Base-by-base conservation (phyloP, 495 filamentous ascomycete species). In the Penicillium crystallinum region DNA sequence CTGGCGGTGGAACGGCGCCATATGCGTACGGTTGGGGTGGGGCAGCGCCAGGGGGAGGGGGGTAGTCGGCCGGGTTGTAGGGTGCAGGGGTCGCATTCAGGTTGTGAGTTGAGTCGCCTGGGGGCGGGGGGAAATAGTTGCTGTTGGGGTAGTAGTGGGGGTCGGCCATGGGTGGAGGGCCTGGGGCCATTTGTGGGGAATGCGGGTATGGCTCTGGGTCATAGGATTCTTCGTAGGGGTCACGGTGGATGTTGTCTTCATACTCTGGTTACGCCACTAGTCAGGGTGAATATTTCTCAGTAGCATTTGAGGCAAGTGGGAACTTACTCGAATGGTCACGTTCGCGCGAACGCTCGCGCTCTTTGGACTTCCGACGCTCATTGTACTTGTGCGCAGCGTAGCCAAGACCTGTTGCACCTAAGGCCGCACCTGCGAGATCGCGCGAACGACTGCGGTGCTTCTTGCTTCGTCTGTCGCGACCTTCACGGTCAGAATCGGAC, bases 361-460 rank as follows among this genome's bases (percentile, higher is more conserved):
- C 48, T 22, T n/a, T 39, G 18, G 67, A 64, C 63, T 82, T 79
- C 61, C 72, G 75, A 23, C 79, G 77, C 53, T 89, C 86, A 53
- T 79, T 79, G 41, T 77, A 77, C 56, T 82, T 77, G 66, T 82
- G 86, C 15, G 90, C 82, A n/a, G 87, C 88, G 53, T 91, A 77
- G 5, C 86, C 90, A 12, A 87, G 84, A 1, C 86, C 89, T 17
- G 81, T 84, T 21, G 87, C 84, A 25, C 81, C 87, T 23, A 86
- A 73, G 6, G 81, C 89, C 3, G 80, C 87, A 19, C 80, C 81
- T 39, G 86, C 85, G n/a, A 89, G 49, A 36, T 84, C 79, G 23
- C 83, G 77, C 34, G 85, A 75, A 48, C 77, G 77, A 46, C 85
- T 88, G 54, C 85, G 78, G 55, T 73, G 74, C 74, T 80, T 83